Evolutionary conservation across 495 filamentous ascomycete genomes (phyloP).

Genomic region (Lophium mytilinum): DNA sequence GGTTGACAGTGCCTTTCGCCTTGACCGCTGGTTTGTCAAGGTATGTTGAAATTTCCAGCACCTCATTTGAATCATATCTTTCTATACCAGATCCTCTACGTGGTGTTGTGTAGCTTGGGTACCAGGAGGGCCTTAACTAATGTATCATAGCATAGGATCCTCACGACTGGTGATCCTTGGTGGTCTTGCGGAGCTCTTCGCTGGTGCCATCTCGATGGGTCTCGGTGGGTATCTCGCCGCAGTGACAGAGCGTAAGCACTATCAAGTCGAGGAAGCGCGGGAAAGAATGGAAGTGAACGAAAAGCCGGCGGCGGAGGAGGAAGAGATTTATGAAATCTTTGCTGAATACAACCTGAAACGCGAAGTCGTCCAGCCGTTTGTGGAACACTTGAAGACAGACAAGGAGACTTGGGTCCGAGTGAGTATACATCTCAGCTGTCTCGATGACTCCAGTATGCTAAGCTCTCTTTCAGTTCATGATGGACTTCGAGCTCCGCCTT

Average conservation of each 20-base stretch:
- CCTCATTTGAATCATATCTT: not conserved
- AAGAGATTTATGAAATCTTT: conserved; percentile 33
- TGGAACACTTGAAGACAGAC: conserved; percentile 36
- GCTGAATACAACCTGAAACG: conserved; percentile 35
- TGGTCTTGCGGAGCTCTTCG: conserved; percentile 59
- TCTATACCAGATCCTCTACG: too few species aligned
- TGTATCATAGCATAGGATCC: conserved; percentile 37
- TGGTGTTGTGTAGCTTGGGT: too few species aligned
- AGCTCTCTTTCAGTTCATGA: conserved; percentile 38
- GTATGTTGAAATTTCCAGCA: conserved; percentile 1
- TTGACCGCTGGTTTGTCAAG: conserved; percentile 51
- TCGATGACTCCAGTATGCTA: not conserved
- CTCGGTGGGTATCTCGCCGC: conserved; percentile 54
- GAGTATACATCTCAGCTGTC: not conserved
- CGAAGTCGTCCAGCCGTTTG: conserved; percentile 30
- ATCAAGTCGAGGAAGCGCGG: conserved; percentile 39
- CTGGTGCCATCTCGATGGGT: conserved; percentile 63
- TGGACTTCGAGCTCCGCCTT: conserved; percentile 46
- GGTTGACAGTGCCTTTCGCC: conserved; percentile 58
- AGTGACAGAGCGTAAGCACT: conserved; percentile 41
- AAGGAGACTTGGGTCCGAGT: conserved; percentile 36
- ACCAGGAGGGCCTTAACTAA: too few species aligned
- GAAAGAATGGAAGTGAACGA: conserved; percentile 38
- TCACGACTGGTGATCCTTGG: conserved; percentile 60
- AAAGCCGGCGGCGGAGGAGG: conserved; percentile 30